A percentile compares a stretch with the other conserved stretches of the same genome.
Evolutionary conservation across 2,329 filamentous ascomycete species (phyloP).

Genomic region (Ophiosphaerella narmari): DNA sequence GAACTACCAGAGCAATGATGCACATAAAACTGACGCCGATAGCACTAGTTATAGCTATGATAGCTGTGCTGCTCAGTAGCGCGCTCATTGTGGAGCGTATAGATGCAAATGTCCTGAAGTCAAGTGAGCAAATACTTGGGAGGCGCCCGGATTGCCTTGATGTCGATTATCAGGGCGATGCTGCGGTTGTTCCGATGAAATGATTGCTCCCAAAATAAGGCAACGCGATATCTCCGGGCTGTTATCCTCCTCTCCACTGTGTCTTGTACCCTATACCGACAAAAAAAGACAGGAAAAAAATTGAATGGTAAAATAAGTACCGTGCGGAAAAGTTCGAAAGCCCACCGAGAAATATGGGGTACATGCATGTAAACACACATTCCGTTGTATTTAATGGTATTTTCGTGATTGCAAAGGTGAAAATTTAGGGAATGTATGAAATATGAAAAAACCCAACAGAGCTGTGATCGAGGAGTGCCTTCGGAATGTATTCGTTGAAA

Average conservation of each 20-base stretch:
- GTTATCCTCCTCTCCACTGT: slow-evolving; percentile 23
- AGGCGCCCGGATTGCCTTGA: background rate
- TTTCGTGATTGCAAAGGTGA: slow-evolving; percentile 42
- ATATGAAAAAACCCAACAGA: slow-evolving; percentile 37
- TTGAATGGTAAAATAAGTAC: slow-evolving; percentile 23
- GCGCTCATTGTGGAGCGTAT: slow-evolving; percentile 5
- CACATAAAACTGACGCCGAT: slow-evolving; percentile 33
- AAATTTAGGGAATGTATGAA: slow-evolving; percentile 41
- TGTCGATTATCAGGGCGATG: background rate
- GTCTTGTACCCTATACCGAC: background rate
- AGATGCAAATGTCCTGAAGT: slow-evolving; percentile 4
- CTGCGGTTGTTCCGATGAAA: background rate
- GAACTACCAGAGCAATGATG: slow-evolving; percentile 27
- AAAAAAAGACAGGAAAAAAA: slow-evolving; percentile 8
- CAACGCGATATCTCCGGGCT: background rate
- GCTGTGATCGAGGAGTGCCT: slow-evolving; percentile 27
- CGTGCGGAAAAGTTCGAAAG: slow-evolving; percentile 19
- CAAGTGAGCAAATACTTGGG: background rate
- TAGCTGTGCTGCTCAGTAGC: slow-evolving; percentile 28
- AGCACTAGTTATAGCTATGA: slow-evolving; percentile 29
- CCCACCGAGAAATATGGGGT: slow-evolving; percentile 14
- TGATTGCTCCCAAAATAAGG: background rate
- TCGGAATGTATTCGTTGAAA: slow-evolving; percentile 27
- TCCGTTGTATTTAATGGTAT: slow-evolving; percentile 33
- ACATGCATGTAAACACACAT: slow-evolving; percentile 35